Evolutionary conservation across 192 early-diverging fungal genomes (phyloP).

Genomic region (Glomus cerebriforme): DNA sequence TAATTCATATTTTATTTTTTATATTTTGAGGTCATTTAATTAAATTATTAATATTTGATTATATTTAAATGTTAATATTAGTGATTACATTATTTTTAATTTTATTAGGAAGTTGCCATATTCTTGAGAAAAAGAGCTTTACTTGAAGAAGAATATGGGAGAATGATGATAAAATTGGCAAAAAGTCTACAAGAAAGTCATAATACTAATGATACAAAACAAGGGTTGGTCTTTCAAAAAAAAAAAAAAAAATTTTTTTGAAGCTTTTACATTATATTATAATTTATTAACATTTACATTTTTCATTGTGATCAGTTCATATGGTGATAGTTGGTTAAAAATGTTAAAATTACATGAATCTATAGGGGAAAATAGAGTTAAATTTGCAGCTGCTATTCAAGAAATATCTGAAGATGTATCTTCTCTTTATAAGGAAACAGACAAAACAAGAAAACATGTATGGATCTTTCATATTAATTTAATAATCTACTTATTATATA

Average conservation of each 20-base stretch:
- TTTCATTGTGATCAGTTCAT: conserved; percentile 54
- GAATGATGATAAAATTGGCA: conserved; percentile 75
- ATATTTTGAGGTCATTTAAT: neutral
- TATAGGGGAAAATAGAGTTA: conserved; percentile 76
- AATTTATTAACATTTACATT: conserved; percentile 6
- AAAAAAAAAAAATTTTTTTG: too few relatives aligned
- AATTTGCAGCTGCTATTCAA: conserved; percentile 68
- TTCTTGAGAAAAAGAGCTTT: conserved; percentile 89
- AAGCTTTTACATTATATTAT: neutral
- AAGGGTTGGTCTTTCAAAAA: conserved; percentile 48
- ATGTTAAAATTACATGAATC: conserved; percentile 83
- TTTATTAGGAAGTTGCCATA: conserved; percentile 62
- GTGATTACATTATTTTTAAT: neutral
- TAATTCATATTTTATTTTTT: neutral
- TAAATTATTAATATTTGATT: conserved; percentile 23
- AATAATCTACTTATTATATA: neutral
- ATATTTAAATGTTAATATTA: neutral
- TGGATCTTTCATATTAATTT: neutral
- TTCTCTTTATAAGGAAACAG: conserved; percentile 73
- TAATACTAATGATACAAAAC: conserved; percentile 56
- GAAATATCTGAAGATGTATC: conserved; percentile 83
- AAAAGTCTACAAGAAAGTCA: conserved; percentile 60
- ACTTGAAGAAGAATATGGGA: conserved; percentile 91
- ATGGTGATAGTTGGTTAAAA: conserved; percentile 73
- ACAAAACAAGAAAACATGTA: conserved; percentile 78